Evolutionary conservation across 176 grass and related monocot species (phyloP).

Genomic region (Thalia dealbata): DNA sequence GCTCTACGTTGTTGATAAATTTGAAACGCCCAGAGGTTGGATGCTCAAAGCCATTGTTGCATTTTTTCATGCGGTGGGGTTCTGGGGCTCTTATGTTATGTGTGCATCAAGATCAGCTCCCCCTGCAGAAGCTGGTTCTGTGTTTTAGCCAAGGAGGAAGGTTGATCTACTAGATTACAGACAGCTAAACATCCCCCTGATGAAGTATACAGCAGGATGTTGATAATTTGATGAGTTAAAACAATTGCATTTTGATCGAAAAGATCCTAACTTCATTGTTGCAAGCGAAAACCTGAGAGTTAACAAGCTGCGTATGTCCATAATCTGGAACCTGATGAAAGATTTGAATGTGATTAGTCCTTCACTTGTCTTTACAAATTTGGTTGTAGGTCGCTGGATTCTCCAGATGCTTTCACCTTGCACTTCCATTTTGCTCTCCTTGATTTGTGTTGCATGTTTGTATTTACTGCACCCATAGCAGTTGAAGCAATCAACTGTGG

Average conservation of each 20-base stretch:
- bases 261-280: too few species aligned
- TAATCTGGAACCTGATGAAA: too few species aligned
- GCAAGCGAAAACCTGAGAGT: too few species aligned
- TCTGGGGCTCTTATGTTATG: not conserved
- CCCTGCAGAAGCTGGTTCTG: too few species aligned
- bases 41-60: not conserved
- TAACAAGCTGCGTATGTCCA: too few species aligned
- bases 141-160: too few species aligned
- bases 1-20: not conserved
- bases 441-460: constrained; percentile 8
- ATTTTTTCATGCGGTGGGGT: not conserved
- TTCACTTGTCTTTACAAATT: not conserved
- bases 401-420: constrained; percentile 59
- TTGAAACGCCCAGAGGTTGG: not conserved
- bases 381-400: constrained; percentile 53
- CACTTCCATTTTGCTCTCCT: constrained; percentile 12
- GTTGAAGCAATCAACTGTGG: not conserved
- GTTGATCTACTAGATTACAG: not conserved
- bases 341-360: too few species aligned
- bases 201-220: not conserved
- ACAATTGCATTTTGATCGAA: not conserved
- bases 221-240: not conserved
- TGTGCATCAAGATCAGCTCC: not conserved
- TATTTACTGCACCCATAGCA: not conserved
- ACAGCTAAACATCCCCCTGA: not conserved